A percentile compares a stretch with the other conserved stretches of the same genome.
Conservation (phyloP, 2,329 filamentous ascomycete species). For the Fusarium metavorans region DNA sequence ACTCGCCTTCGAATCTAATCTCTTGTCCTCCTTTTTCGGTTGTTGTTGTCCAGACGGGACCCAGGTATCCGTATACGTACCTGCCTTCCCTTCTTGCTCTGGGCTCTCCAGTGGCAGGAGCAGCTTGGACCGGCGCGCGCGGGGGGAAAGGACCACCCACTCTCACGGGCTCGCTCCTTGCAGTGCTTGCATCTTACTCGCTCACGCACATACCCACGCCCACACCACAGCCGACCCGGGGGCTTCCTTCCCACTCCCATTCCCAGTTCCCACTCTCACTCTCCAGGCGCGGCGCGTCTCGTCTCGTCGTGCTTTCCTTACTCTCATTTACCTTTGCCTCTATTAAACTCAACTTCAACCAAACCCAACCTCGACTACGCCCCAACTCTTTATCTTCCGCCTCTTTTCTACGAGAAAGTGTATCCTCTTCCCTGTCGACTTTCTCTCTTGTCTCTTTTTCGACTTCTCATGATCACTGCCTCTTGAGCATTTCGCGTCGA, state of each 20-base stretch:
- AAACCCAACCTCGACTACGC: conserved; percentile 4
- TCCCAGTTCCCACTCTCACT: conserved; percentile 6
- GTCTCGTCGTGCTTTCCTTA: conserved; percentile 32
- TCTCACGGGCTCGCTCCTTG: not conserved
- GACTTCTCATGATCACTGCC: conserved; percentile 18
- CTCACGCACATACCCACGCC: conserved; percentile 17
- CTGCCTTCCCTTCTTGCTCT: not conserved
- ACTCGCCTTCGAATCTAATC: conserved; percentile 19
- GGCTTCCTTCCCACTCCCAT: conserved; percentile 16
- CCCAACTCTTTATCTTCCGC: not conserved
- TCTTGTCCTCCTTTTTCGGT: conserved; percentile 33
- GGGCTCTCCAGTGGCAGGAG: not conserved
- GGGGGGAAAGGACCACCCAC: conserved; percentile 36
- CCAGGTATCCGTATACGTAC: conserved; percentile 28
- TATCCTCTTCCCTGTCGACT: not conserved
- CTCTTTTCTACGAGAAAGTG: not conserved
- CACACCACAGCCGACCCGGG: conserved; percentile 7
- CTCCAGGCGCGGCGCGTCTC: conserved; percentile 40
- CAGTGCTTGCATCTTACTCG: conserved; percentile 23
- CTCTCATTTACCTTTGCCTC: conserved; percentile 12
- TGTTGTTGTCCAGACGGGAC: conserved; percentile 17
- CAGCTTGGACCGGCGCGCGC: conserved; percentile 37
- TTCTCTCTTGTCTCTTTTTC: not conserved
- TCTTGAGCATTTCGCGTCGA: conserved; percentile 37
- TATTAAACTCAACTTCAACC: conserved; percentile 9